Evolutionary conservation across 1,139 yeast genomes (phyloP).

Genomic region (Candida sp.): DNA sequence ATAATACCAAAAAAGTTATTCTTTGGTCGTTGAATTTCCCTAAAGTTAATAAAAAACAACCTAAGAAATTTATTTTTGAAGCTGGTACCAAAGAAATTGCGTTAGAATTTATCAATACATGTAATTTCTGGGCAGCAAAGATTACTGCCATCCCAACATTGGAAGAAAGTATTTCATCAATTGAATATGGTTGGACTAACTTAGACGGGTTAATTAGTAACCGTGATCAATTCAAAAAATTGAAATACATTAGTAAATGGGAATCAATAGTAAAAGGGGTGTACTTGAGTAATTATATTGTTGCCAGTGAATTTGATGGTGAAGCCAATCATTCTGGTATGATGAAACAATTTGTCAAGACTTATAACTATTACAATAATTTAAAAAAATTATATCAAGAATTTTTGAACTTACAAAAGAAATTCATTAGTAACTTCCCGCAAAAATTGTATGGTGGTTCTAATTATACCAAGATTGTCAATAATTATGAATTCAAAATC

Average conservation of each 20-base stretch:
- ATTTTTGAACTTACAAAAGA: conserved; percentile 27
- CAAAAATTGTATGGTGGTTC: conserved; percentile 23
- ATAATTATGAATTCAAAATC: conserved; percentile 39
- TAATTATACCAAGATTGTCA: conserved; percentile 32
- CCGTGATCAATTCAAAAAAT: conserved; percentile 32
- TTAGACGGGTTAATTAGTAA: conserved; percentile 34
- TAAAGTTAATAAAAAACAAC: conserved; percentile 27
- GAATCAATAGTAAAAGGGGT: conserved; percentile 42
- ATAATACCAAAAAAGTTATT: conserved; percentile 19
- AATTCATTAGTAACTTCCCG: conserved; percentile 28
- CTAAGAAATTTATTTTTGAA: conserved; percentile 42
- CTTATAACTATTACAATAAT: conserved; percentile 41
- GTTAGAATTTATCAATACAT: conserved; percentile 65
- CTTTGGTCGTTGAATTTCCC: conserved; percentile 42
- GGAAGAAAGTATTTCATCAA: conserved; percentile 61
- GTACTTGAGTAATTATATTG: conserved; percentile 35
- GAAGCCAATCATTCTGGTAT: conserved; percentile 35
- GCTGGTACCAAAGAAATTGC: conserved; percentile 73
- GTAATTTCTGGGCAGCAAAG: conserved; percentile 91
- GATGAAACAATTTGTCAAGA: conserved; percentile 46
- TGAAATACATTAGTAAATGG: conserved; percentile 36
- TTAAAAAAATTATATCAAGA: conserved; percentile 35
- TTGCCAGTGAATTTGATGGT: conserved; percentile 15
- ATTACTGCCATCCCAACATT: conserved; percentile 74
- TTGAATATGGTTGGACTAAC: conserved; percentile 80